A percentile compares a stretch with the other conserved stretches of the same genome.
phyloP scores from a whole-genome alignment of 2,329 filamentous ascomycete species.

The Karstenula rhodostoma region DNA sequence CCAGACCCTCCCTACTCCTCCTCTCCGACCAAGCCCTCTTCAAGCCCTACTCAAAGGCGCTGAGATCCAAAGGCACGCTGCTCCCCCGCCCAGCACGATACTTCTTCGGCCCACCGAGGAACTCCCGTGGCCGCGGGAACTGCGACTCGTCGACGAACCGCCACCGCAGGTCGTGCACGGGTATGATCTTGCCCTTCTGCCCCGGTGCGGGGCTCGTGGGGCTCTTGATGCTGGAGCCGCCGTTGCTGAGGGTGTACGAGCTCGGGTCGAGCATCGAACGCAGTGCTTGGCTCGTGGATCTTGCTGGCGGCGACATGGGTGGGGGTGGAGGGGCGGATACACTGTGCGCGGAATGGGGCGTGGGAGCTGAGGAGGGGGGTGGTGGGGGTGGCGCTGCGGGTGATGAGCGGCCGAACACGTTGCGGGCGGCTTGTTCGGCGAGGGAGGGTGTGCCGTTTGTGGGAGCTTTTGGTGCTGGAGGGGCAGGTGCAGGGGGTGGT shows the following conservation, averaged over 20 bases:
- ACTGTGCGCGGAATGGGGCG: constrained; percentile 48
- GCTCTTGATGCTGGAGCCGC: constrained; percentile 38
- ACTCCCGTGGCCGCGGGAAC: constrained; percentile 85
- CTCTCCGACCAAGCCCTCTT: not conserved
- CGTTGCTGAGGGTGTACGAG: constrained; percentile 70
- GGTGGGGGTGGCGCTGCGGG: constrained; percentile 53
- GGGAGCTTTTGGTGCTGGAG: constrained; percentile 57
- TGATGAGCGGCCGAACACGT: constrained; percentile 60
- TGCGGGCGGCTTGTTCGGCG: constrained; percentile 66
- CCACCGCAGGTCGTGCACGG: constrained; percentile 82
- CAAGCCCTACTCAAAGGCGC: constrained; percentile 57
- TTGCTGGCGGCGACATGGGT: constrained; percentile 36
- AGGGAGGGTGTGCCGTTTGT: constrained; percentile 58
- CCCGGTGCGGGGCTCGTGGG: constrained; percentile 30
- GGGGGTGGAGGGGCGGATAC: constrained; percentile 51
- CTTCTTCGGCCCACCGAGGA: constrained; percentile 74
- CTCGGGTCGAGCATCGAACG: constrained; percentile 76
- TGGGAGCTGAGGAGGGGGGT: constrained; percentile 57
- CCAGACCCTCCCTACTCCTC: not conserved
- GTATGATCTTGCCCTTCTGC: constrained; percentile 50
- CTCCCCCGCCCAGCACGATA: constrained; percentile 93
- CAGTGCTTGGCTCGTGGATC: constrained; percentile 52
- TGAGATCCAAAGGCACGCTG: constrained; percentile 89
- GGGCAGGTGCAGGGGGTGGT: constrained; percentile 35
- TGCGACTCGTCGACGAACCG: constrained; percentile 83